phyloP scores from a whole-genome alignment of 2,329 filamentous ascomycete genomes.

The Colletotrichum coccodes region DNA sequence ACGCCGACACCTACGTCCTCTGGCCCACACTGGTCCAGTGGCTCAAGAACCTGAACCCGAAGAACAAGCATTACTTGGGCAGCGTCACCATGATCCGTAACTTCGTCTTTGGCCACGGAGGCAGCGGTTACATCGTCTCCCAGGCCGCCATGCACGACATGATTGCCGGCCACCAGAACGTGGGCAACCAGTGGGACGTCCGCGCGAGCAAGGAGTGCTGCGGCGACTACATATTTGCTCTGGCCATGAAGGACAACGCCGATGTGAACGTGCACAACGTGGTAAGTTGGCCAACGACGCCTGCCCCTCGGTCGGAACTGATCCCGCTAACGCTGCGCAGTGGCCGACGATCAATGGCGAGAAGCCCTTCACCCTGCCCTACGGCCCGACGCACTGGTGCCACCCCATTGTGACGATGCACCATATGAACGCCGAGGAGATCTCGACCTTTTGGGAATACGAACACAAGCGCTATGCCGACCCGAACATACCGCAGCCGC shows the following conservation, averaged over 20 bases:
- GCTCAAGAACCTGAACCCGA: constrained; percentile 55
- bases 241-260: constrained; percentile 56
- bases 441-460: constrained; percentile 61
- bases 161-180: constrained; percentile 52
- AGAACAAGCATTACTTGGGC: constrained; percentile 59
- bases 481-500: constrained; percentile 26
- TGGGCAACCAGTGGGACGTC: constrained; percentile 59
- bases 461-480: constrained; percentile 51
- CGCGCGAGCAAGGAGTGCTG: constrained; percentile 55
- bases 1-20: constrained; percentile 67
- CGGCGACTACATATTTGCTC: constrained; percentile 61
- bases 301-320: no score
- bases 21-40: constrained; percentile 63
- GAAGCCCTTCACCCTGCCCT: constrained; percentile 62
- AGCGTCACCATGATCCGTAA: constrained; percentile 54
- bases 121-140: constrained; percentile 65
- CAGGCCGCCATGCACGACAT: constrained; percentile 59
- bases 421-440: constrained; percentile 61
- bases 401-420: constrained; percentile 67
- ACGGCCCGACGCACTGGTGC: constrained; percentile 61
- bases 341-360: constrained; percentile 67
- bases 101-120: constrained; percentile 64
- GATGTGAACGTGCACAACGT: constrained; percentile 51
- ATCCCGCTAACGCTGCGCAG: constrained; percentile 38
- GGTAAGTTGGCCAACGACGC: constrained; percentile 51